Evolutionary conservation across 1,284 basidiomycete species (phyloP), one percentile per base, ranked within the genome.

Genomic region (Neotropicomus parvogracilis): DNA sequence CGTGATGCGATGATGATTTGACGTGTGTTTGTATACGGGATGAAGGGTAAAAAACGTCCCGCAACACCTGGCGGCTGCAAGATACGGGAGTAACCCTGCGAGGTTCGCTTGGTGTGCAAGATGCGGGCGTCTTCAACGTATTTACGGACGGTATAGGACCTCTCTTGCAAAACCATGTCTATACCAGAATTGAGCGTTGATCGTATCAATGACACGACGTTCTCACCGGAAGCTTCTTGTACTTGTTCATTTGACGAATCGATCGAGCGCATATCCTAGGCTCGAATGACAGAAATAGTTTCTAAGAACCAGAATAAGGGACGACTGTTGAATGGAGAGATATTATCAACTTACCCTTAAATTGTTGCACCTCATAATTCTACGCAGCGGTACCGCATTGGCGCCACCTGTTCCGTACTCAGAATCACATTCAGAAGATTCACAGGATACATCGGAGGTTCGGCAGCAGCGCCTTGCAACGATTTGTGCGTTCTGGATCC

Each of bases 221-320:
- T 21, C 54, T 44, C 35, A 62, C 57, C 36, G 17, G 37, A 48
- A 54, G 11, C 3, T 35, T 44, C 38, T 24, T 47, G n/a, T 40
- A 20, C 33, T 49, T 49, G 17, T 35, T 43, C 34, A 11, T 42
- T 40, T 32, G 48, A 26, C 20, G 21, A 38, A 13, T 21, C 13
- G 45, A 35, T 32, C 36, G 20, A 19, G 16, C 14, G 24, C 19
- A 10, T 38, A 33, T 13, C 13, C 34, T 43, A 24, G 10, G 16
- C n/a, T 49, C 40, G 3, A 20, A 35, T 4, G 36, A 44, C 19
- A 43, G 29, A 26, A 40, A 46, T 11, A 33, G 29, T 19, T 43
- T 40, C 60, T 64, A 27, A 32, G 9, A 13, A 36, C 16, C 3
- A 0, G n/a, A n/a, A 32, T 60, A n/a, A 56, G 32, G 34, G 5